Base-by-base conservation (phyloP, 345 rosid species). In the Eucalyptus sideroxylon region DNA sequence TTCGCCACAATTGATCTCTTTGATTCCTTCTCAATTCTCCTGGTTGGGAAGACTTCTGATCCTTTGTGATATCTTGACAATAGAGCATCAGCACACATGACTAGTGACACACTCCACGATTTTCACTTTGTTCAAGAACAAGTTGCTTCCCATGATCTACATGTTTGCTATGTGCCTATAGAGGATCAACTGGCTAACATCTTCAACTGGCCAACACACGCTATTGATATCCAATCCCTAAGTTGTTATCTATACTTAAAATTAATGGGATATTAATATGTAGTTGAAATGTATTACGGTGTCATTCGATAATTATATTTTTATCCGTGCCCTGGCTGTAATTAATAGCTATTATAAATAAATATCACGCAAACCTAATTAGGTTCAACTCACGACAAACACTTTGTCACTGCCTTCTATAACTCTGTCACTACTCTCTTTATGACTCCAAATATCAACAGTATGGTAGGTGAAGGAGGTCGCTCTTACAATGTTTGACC, bases 1-100 rank as follows among this genome's bases (percentile, higher is more conserved):
- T 65, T n/a, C 6, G 0, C 19, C 37, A 65, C 37, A 14, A 65
- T 30, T 65, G 37, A 15, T 65, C 37, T 65, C 40, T 65, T 11
- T 13, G 11, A n/a, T 15, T 65, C 37, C 37, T 65, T 65, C 77
- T n/a, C 37, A 65, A n/a, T 16, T 65, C 19, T n/a, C 21, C 15
- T 0, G 19, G 37, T 4, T n/a, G 21, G 37, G 9, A 34, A n/a
- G 37, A 65, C 77, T 65, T 65, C 0, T 7, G 11, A 65, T n/a
- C 77, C 37, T 7, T 13, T 65, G 10, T 65, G 0, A 31, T 65
- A n/a, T n/a, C 37, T n/a, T n/a, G 77, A 65, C 16, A 7, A 34
- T 15, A 1, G 10, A 65, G 77, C 37, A n/a, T 65, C 0, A 16
- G 40, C 37, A 65, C 40, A 65, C 40, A n/a, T 65, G 31, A 65